phyloP scores from a whole-genome alignment of 2,329 filamentous ascomycete species.

The Stachybotrys chlorohalonatus region DNA sequence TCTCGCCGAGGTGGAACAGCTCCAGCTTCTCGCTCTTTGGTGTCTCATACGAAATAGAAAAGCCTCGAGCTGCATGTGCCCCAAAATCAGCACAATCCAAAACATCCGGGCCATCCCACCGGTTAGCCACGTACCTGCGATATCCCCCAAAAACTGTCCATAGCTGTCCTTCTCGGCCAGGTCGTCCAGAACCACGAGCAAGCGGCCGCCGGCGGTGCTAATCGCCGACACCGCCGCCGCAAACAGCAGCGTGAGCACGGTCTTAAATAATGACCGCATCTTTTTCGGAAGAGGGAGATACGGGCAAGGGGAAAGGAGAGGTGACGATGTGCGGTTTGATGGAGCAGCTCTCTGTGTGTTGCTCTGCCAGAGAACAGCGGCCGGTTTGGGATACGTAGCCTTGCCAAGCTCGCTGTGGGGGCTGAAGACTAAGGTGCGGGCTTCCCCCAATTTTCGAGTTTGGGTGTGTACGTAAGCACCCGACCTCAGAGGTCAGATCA shows the following conservation, averaged over 20 bases:
- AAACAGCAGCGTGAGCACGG: constrained; percentile 59
- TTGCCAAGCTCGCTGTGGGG: constrained; percentile 10
- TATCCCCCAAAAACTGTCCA: constrained; percentile 68
- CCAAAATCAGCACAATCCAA: neutral
- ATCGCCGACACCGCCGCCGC: constrained; percentile 61
- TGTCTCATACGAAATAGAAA: constrained; percentile 69
- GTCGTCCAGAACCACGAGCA: constrained; percentile 84
- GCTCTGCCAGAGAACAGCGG: neutral
- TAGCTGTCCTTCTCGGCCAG: constrained; percentile 72
- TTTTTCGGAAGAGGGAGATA: constrained; percentile 1
- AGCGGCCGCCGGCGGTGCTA: constrained; percentile 68
- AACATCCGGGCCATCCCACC: neutral
- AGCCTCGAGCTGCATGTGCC: constrained; percentile 62
- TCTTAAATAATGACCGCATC: constrained; percentile 65
- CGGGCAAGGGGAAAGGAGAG: neutral
- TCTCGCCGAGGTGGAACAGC: constrained; percentile 79
- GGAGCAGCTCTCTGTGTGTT: constrained; percentile 12
- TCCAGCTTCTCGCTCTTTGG: constrained; percentile 70
- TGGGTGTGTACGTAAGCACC: neutral
- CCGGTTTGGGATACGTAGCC: constrained; percentile 29
- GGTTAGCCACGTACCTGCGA: constrained; percentile 47
- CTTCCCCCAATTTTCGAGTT: neutral
- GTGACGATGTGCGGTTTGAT: constrained; percentile 6
- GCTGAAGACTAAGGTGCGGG: neutral
- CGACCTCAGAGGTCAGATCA: too few relatives aligned